A percentile compares a stretch with the other conserved stretches of the same genome.
Evolutionary conservation across 75 land plant genomes (phyloP).

Genomic region (Pinus taeda): DNA sequence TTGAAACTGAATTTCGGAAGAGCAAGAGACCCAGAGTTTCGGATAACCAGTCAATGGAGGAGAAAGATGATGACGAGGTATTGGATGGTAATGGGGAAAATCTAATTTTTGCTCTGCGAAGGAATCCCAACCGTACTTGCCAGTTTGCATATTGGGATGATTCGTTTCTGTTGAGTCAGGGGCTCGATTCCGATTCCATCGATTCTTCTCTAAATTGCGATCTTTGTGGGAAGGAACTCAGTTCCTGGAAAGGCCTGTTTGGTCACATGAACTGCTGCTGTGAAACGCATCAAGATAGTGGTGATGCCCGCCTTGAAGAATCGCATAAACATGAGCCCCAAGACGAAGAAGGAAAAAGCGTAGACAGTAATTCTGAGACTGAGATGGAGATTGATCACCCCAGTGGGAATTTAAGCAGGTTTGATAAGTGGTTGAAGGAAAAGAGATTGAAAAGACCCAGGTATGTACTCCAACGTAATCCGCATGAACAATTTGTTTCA

Average conservation of each 20-base stretch:
- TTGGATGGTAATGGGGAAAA: conserved; percentile 4
- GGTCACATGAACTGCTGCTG: conserved; percentile 49
- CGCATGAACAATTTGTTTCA: not conserved
- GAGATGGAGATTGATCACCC: not conserved
- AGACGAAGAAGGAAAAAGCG: conserved; percentile 17
- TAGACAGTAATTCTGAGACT: not conserved
- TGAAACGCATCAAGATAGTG: conserved; percentile 3
- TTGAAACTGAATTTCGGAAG: not conserved
- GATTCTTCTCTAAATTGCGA: conserved; percentile 19
- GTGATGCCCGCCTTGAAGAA: too few species aligned
- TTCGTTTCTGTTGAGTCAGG: conserved; percentile 15
- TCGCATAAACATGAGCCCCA: too few species aligned
- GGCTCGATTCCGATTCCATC: conserved; percentile 1
- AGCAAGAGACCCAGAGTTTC: conserved; percentile 8
- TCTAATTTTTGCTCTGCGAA: not conserved
- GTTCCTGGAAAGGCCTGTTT: conserved; percentile 41
- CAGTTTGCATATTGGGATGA: not conserved
- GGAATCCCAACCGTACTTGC: conserved; percentile 12
- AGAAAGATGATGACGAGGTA: not conserved
- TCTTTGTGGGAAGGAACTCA: conserved; percentile 44
- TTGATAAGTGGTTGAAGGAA: not conserved
- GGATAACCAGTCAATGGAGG: not conserved
- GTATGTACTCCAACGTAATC: not conserved
- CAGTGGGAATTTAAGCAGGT: not conserved
- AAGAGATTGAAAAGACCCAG: conserved; percentile 8